Evolutionary conservation across 441 rosid genomes (phyloP), one percentile per base, ranked within the genome.

Genomic region (Sinapis alba): DNA sequence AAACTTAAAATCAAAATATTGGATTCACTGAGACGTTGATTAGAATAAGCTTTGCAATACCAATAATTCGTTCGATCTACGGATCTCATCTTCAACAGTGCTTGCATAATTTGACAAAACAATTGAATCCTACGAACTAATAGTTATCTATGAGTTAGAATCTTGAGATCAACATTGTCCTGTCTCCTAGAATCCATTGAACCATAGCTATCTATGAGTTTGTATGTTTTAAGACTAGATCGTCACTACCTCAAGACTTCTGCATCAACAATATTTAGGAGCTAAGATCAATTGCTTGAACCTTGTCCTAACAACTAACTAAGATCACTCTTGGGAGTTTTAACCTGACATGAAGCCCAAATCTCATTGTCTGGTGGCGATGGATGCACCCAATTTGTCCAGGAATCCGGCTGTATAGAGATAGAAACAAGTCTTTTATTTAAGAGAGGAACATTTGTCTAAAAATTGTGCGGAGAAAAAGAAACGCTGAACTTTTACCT

Each of bases 351-450:
- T 0, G 57, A 51, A 18, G 23, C 57, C 57, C 57, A 51, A 19
- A 51, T 51, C 24, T 51, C 90, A 75, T 84, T 84, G 6, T 97
- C 89, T 19, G 98, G 96, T 47, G 86, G 87, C 7, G 96, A 86
- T 3, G 97, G 89, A 69, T 84, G 89, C 53, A 96, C 83, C 97
- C 93, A 93, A 28, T n/a, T n/a, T 91, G 91, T 28, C 97, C 96
- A 11, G 96, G 97, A 41, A 95, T 90, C 51, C 86, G 85, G 81
- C 97, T 95, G 93, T 84, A 83, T 15, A 65, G 0, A n/a, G n/a
- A 38, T 36, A 67, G 47, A 74, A 24, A 73, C 47, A 50, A 67
- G 43, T 16, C 56, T 13, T 43, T n/a, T 41, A 11, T 19, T 38
- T 3, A 61, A 70, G 61, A 63, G 28, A 12, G 41, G 13, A 54